A percentile compares a stretch with the other conserved stretches of the same genome.
Conservation (phyloP, 768 basidiomycete species). For the Rhodosporidiobolus odoratus region DNA sequence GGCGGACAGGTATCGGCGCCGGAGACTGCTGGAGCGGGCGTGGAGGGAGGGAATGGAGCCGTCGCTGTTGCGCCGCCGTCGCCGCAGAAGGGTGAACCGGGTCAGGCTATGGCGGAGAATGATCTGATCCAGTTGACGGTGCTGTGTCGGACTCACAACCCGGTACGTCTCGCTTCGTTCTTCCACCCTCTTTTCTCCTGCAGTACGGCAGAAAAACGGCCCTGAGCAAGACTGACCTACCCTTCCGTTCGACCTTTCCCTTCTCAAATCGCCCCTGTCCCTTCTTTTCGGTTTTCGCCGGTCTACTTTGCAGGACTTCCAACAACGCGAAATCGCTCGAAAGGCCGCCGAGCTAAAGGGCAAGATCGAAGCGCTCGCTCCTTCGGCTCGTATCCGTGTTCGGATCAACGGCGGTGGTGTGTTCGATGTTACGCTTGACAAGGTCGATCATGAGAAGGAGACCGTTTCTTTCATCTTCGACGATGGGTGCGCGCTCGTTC, state of each 20-base stretch:
- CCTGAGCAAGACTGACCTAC: too few species aligned
- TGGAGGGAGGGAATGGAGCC: too few species aligned
- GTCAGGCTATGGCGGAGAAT: conserved; percentile 46
- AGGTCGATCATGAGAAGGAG: conserved; percentile 62
- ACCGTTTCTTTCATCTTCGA: conserved; percentile 74
- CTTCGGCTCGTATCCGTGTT: conserved; percentile 73
- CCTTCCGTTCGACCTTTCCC: conserved; percentile 1
- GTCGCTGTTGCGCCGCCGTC: neutral
- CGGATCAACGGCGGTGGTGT: conserved; percentile 75
- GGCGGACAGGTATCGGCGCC: neutral
- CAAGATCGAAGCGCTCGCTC: conserved; percentile 64
- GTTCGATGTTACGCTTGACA: conserved; percentile 74
- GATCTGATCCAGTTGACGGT: conserved; percentile 54
- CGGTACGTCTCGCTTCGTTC: conserved; percentile 55
- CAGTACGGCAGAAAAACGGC: too few species aligned
- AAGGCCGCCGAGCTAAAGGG: conserved; percentile 68
- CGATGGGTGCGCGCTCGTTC: conserved; percentile 34
- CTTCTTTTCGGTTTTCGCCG: neutral
- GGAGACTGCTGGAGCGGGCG: neutral
- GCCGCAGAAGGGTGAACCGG: neutral
- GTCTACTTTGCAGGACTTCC: conserved; percentile 57
- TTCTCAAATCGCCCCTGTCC: neutral
- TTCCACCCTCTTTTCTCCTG: conserved; percentile 39
- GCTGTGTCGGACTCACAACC: conserved; percentile 82
- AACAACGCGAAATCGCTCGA: conserved; percentile 66